Percentiles rank a stretch among this genome's conserved stretches.
Conservation (phyloP, 345 rosid genomes). For the Brassica juncea region DNA sequence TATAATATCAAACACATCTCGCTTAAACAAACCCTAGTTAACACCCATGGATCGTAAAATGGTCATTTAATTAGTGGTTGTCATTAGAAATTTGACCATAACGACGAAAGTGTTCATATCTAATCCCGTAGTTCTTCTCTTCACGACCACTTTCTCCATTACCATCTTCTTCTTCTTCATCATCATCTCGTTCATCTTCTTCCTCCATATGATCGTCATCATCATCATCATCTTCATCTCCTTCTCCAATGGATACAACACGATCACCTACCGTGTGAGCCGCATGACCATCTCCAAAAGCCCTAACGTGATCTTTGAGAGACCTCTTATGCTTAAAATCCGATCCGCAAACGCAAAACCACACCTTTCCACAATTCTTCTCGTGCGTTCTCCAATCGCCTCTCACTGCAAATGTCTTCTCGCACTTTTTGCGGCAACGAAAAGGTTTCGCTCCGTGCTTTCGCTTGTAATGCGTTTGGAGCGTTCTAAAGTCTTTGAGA, state of each 20-base stretch:
- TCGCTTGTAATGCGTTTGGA: slow-evolving; percentile 87
- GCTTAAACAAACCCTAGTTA: slow-evolving; percentile 29
- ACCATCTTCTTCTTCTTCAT: slow-evolving; percentile 17
- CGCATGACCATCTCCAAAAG: slow-evolving; percentile 90
- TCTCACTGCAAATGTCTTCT: slow-evolving; percentile 83
- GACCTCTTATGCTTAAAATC: slow-evolving; percentile 99
- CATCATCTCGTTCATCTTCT: slow-evolving; percentile 23
- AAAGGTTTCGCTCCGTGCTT: slow-evolving; percentile 81
- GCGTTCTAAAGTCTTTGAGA: slow-evolving; percentile 86
- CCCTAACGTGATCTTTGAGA: slow-evolving; percentile 91
- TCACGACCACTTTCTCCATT: neutral
- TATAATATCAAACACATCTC: slow-evolving; percentile 5
- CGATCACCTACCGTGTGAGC: slow-evolving; percentile 60
- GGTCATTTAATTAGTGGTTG: neutral
- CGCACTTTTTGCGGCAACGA: slow-evolving; percentile 75
- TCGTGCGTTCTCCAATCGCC: slow-evolving; percentile 99
- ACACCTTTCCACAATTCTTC: slow-evolving; percentile 93
- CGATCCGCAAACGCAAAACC: slow-evolving; percentile 97
- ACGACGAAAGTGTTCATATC: slow-evolving; percentile 36
- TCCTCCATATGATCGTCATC: slow-evolving; percentile 18
- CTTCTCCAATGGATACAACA: slow-evolving; percentile 35
- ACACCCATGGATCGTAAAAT: neutral
- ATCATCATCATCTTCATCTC: slow-evolving; percentile 31
- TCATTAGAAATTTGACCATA: slow-evolving; percentile 29
- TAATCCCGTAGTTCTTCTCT: slow-evolving; percentile 23